These are phyloP conservation scores for Mycena sanguinolenta DNA, from an alignment of 768 basidiomycete species.

Conservation along the genomic window DNA sequence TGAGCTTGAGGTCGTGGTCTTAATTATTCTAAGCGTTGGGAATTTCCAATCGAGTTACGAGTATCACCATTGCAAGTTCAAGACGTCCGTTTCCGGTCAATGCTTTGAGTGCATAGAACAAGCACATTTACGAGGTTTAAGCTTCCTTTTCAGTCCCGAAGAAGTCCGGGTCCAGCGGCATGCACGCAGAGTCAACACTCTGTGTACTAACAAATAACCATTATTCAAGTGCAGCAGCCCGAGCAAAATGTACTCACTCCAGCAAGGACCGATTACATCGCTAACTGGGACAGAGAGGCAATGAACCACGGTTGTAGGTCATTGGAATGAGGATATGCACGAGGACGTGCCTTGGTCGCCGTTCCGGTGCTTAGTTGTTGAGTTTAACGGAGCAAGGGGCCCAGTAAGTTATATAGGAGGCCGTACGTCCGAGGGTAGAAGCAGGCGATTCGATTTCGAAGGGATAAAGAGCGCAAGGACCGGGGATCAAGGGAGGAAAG, in stretches of 20 bases:
- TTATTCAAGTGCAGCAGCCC: neutral
- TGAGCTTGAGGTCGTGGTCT: too few species aligned
- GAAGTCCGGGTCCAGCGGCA: slow-evolving; percentile 12
- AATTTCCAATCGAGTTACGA: too few species aligned
- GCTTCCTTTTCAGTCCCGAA: neutral
- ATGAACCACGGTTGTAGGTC: neutral
- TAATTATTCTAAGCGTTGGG: too few species aligned
- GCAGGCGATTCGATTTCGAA: slow-evolving; percentile 3
- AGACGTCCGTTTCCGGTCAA: too few species aligned
- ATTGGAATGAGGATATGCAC: slow-evolving; percentile 2
- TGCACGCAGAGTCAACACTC: slow-evolving; percentile 7
- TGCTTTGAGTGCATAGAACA: neutral
- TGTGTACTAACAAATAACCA: too few species aligned
- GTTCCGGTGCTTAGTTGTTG: slow-evolving; percentile 15
- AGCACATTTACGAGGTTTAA: neutral
- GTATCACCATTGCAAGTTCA: too few species aligned
- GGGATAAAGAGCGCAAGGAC: neutral
- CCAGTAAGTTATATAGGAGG: slow-evolving; percentile 7
- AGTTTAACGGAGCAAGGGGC: slow-evolving; percentile 29
- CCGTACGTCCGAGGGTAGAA: slow-evolving; percentile 27
- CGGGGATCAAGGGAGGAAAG: slow-evolving; percentile 23
- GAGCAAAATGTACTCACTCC: slow-evolving; percentile 5
- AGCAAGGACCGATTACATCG: slow-evolving; percentile 17
- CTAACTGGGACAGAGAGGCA: neutral
- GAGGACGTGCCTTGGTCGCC: slow-evolving; percentile 21